Base-by-base conservation (phyloP, 2,329 filamentous ascomycete genomes). In the Fusarium chlamydosporum region DNA sequence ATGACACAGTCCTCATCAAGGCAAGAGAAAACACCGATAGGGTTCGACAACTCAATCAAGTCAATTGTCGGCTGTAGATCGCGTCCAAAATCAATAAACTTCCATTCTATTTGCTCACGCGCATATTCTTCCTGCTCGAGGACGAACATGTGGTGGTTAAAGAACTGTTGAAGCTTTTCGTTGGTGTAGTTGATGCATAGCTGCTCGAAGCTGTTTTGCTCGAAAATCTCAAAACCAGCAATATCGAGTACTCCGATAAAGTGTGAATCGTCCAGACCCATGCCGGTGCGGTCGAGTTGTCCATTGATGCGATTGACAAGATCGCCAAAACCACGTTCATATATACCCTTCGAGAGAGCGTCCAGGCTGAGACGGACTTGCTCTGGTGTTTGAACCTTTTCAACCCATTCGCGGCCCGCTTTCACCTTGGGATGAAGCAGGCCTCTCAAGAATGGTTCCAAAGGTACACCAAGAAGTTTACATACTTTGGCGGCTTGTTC, bases 81-180 rank as follows among this genome's bases (percentile, higher is more conserved):
- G 65, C 94, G 94, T 18, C 96, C 96, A 77, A 99, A 99, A 79
- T 99, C 96, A 76, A 99, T 99, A 78, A 99, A 99, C 76, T 98
- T 94, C 96, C 96, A 99, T 80, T 99, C 96, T 72, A 99, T 99
- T 79, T 97, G 93, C 77, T 99, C 96, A 47, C 95, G 86, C 10
- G 96, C 94, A 78, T 99, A 99, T 78, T 99, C 96, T 79, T 99
- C 96, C 76, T 99, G 96, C 78, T 99, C 96, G 9, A 99, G 85
- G 11, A 99, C 96, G 76, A 99, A 99, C 96, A 99, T 99, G 83
- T 99, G 96, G 77, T 99, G 96, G 75, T 99, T 99, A 87, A 99
- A 99, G 79, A 99, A 99, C 73, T 99, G 96, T 76, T 99, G 96
- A 8, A 99, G 88, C 79, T 97, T 99, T 79, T 99, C 96, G 80